Percentiles rank a stretch among this genome's conserved stretches.
These are phyloP conservation scores for Leccinellum albellum DNA, from an alignment of 768 basidiomycete species.

Conservation along the genomic window DNA sequence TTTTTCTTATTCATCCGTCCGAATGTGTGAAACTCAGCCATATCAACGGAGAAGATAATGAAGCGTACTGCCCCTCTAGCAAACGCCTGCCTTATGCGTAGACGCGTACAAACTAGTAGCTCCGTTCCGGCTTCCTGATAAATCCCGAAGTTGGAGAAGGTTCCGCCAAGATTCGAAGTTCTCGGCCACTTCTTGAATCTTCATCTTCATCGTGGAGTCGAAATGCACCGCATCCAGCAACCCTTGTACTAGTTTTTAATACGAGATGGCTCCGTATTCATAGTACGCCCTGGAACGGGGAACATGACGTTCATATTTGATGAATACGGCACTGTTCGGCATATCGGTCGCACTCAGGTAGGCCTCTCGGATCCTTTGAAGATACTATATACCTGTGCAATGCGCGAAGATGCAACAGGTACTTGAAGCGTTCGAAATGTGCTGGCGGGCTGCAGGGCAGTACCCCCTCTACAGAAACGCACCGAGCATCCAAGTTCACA, in stretches of 20 bases:
- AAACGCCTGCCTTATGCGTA: not conserved
- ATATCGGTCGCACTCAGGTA: not conserved
- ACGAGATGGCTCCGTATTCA: not conserved
- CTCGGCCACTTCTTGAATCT: not conserved
- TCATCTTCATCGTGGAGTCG: not conserved
- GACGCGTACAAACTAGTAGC: not conserved
- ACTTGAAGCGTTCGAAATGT: not conserved
- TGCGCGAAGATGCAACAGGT: not conserved
- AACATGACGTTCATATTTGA: not conserved
- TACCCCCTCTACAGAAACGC: constrained; percentile 4
- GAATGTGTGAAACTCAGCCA: not conserved
- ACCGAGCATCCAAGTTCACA: not conserved
- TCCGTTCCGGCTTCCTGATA: constrained; percentile 8
- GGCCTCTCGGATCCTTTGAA: constrained; percentile 9
- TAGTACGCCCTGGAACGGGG: not conserved
- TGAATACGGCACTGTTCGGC: not conserved
- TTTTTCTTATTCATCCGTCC: not conserved
- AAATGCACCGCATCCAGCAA: not conserved
- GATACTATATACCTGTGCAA: constrained; percentile 6
- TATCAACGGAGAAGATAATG: not conserved
- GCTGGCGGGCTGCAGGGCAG: not conserved
- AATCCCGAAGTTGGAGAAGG: constrained; percentile 1
- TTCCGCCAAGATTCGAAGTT: not conserved
- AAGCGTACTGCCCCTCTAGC: not conserved
- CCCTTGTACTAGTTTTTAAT: not conserved